Evolutionary conservation across 2,329 filamentous ascomycete species (phyloP).

Genomic region (Bipolaris zeicola): DNA sequence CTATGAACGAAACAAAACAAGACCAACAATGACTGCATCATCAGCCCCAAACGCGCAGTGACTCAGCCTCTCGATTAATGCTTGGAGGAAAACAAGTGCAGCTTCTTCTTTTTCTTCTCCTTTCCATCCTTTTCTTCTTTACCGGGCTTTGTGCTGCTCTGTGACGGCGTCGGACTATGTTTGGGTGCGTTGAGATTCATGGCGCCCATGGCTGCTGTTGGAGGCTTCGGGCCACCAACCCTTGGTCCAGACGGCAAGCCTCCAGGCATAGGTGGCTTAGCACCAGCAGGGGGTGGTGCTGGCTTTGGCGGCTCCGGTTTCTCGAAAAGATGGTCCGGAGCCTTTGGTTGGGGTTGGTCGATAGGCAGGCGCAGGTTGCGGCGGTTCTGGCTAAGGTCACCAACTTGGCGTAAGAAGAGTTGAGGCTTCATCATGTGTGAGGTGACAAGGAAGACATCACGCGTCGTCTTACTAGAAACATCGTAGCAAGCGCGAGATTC

Average conservation of each 20-base stretch:
- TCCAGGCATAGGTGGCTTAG: constrained; percentile 38
- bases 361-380: constrained; percentile 78
- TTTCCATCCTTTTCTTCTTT: constrained; percentile 38
- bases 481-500: constrained; percentile 92
- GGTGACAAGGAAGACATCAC: constrained; percentile 86
- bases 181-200: constrained; percentile 41
- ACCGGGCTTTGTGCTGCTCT: constrained; percentile 24
- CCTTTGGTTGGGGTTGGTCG: constrained; percentile 78
- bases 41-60: constrained; percentile 4
- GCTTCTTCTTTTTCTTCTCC: constrained; percentile 61
- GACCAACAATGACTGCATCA: constrained; percentile 14
- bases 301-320: constrained; percentile 65
- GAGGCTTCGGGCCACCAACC: constrained; percentile 36
- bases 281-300: constrained; percentile 56
- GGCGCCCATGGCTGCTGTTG: constrained; percentile 41
- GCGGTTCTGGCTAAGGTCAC: constrained; percentile 77
- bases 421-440: constrained; percentile 91
- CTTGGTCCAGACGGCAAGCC: constrained; percentile 41
- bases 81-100: constrained; percentile 58
- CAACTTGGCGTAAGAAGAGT: constrained; percentile 81
- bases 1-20: constrained; percentile 20
- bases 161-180: constrained; percentile 20
- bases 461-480: constrained; percentile 70
- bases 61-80: constrained; percentile 22
- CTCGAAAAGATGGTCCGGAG: constrained; percentile 86